Base-by-base conservation (phyloP, 108 stramenopile species). In the Fragilariopsis cylindrus region DNA sequence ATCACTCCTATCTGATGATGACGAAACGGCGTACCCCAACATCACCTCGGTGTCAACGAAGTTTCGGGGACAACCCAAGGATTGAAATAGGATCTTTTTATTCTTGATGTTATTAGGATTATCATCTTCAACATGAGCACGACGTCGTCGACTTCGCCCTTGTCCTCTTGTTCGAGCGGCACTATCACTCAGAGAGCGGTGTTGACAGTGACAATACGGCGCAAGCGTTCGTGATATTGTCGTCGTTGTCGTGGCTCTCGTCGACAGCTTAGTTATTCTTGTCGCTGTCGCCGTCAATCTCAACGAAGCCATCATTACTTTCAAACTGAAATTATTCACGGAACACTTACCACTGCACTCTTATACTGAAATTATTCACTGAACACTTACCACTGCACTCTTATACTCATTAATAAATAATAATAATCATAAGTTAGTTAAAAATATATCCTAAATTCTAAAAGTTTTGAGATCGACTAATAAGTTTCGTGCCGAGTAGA, bases 11-110 rank as follows among this genome's bases (percentile, higher is more conserved):
- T 43, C 62, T 11, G 16, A 42, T 44, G 62, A 63, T 15, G 62
- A 63, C 45, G 57, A 42, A 40, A 83, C 70, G 46, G 70, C 45
- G 30, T 73, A 39, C 7, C 82, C 82, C 67, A 79, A 43, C 82
- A 83, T 83, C 48, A 83, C 75, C 73, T 83, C 82, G 46, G 82
- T 83, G 69, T 83, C 82, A 11, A 83, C 82, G 72, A 83, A 79
- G 57, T 83, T 83, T 30, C 82, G 77, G 16, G 82, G 78, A 63
- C 82, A 83, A 16, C 82, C 82, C 57, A 83, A 49, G 5, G 82
- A 83, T 60, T 79, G 82, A 63, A 83, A 83, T 57, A 79, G 43
- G 19, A 83, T 82, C 56, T 75, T 73, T 57, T 82, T 82, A 39
- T 63, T 63, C 0, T 30, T n/a, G 6, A 5, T 44, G 42, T 63